Conservation (phyloP, 1,284 basidiomycete genomes). For the Hemileia vastatrix region DNA sequence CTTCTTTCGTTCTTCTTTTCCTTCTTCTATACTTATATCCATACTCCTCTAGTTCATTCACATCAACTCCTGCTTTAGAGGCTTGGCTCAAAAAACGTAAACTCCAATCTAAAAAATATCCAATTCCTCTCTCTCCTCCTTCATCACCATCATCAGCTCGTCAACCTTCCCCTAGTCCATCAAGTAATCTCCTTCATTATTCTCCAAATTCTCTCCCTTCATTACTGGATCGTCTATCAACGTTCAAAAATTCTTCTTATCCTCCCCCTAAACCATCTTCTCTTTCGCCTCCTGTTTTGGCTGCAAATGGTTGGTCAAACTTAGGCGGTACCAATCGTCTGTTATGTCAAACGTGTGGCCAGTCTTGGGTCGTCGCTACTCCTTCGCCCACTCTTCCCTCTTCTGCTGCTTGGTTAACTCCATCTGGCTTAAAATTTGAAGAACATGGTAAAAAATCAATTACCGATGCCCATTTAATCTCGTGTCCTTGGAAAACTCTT, state of each 20-base stretch:
- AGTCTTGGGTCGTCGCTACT: constrained; percentile 8
- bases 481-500: constrained; percentile 15
- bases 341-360: constrained; percentile 2
- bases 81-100: not conserved
- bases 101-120: not conserved
- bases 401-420: not conserved
- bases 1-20: too few relatives aligned
- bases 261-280: constrained; percentile 3
- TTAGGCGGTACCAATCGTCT: constrained; percentile 1
- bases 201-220: not conserved
- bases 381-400: constrained; percentile 1
- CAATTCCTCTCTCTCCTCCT: not conserved
- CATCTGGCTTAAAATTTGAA: too few relatives aligned
- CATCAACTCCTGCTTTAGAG: constrained; percentile 16
- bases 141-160: too few relatives aligned
- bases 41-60: too few relatives aligned
- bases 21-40: too few relatives aligned
- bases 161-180: not conserved
- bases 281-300: constrained; percentile 7
- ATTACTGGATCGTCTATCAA: constrained; percentile 2
- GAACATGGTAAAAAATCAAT: constrained; percentile 1
- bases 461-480: constrained; percentile 4
- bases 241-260: constrained; percentile 16
- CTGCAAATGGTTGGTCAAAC: constrained; percentile 13
- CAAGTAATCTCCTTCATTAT: not conserved